Evolutionary conservation across 2,329 filamentous ascomycete genomes (phyloP).

Genomic region (Hymenoscyphus fraxineus): DNA sequence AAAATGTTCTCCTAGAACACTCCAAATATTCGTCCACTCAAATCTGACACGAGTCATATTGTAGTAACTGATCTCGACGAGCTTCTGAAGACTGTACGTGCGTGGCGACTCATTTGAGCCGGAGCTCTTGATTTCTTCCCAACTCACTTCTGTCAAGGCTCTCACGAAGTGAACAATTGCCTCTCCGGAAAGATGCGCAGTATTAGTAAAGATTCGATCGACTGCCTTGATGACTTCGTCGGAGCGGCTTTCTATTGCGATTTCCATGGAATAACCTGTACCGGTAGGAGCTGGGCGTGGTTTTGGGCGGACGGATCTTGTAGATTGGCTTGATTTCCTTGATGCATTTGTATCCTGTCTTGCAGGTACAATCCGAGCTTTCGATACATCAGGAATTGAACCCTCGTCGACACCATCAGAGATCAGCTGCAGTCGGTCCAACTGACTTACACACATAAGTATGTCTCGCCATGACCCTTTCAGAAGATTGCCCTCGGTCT

Average conservation of each 20-base stretch:
- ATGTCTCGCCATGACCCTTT: conserved; percentile 94
- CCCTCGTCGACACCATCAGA: conserved; percentile 93
- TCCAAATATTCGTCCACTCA: conserved; percentile 98
- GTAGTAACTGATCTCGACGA: conserved; percentile 99
- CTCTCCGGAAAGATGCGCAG: conserved; percentile 85
- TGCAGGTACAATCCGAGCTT: conserved; percentile 66
- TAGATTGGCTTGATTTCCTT: conserved; percentile 61
- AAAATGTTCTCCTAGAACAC: conserved; percentile 96
- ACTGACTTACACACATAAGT: conserved; percentile 89
- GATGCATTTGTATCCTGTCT: conserved; percentile 49
- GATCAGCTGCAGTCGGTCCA: conserved; percentile 92
- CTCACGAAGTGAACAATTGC: conserved; percentile 94
- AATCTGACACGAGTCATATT: conserved; percentile 99
- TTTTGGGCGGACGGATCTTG: conserved; percentile 46
- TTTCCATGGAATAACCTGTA: conserved; percentile 62
- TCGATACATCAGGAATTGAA: conserved; percentile 85
- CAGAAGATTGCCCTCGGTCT: conserved; percentile 86
- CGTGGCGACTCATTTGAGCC: conserved; percentile 92
- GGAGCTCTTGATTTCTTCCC: conserved; percentile 98
- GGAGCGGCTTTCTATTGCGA: conserved; percentile 87
- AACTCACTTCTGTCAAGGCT: conserved; percentile 91
- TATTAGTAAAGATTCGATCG: conserved; percentile 95
- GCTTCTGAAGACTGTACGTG: conserved; percentile 95
- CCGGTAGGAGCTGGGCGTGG: conserved; percentile 47
- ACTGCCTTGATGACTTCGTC: conserved; percentile 90